Evolutionary conservation across 179 eudicot species (phyloP).

Genomic region (Pouteria campechiana): DNA sequence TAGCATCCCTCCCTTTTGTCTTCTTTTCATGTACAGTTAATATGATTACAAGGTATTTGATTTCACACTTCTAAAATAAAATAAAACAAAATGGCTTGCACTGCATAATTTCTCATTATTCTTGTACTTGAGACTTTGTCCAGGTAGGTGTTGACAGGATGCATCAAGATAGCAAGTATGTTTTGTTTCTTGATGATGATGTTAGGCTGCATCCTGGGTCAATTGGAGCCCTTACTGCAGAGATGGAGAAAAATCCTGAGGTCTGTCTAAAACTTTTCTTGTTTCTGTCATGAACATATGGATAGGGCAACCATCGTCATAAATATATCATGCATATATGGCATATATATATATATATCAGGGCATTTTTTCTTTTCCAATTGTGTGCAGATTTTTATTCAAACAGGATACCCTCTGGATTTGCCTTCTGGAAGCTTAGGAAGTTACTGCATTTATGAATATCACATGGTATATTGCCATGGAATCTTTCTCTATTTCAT

Average conservation of each 20-base stretch:
- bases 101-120: background rate
- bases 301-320: too few species aligned
- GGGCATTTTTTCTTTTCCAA: background rate
- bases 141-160: conserved; percentile 94
- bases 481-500: too few species aligned
- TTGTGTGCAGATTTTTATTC: conserved; percentile 79
- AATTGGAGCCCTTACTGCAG: conserved; percentile 91
- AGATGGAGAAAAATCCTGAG: conserved; percentile 88
- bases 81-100: too few species aligned
- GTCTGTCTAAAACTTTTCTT: conserved; percentile 29
- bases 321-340: too few species aligned
- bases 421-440: conserved; percentile 98
- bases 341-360: too few species aligned
- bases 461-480: conserved; percentile 70
- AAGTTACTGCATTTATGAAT: conserved; percentile 94
- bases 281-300: too few species aligned
- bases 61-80: too few species aligned
- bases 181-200: conserved; percentile 91
- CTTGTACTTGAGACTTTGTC: conserved; percentile 1
- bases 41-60: too few species aligned
- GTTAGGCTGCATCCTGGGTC: conserved; percentile 95
- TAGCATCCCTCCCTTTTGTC: too few species aligned
- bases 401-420: conserved; percentile 97
- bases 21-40: too few species aligned
- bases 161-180: conserved; percentile 94